Percentiles rank a stretch among this genome's conserved stretches.
These are phyloP conservation scores for Malus hybrid DNA, from an alignment of 331 rosid species.

Conservation along the genomic window DNA sequence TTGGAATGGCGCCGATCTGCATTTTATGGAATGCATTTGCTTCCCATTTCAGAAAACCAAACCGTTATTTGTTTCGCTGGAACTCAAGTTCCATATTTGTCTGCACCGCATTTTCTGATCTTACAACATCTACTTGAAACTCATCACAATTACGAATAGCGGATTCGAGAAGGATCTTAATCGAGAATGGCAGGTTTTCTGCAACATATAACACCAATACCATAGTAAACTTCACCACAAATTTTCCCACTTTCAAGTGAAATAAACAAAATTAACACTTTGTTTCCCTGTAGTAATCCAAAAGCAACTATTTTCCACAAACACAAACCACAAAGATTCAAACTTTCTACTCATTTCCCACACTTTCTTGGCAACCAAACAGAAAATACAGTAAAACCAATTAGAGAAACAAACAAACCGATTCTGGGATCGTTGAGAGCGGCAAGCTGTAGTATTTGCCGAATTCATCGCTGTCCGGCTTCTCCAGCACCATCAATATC, in stretches of 20 bases:
- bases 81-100: conserved; percentile 80
- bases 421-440: conserved; percentile 67
- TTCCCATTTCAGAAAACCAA: conserved; percentile 88
- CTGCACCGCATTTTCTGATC: conserved; percentile 80
- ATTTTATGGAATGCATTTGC: conserved; percentile 70
- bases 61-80: conserved; percentile 64
- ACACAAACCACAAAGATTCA: not conserved
- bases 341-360: conserved; percentile 1
- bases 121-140: conserved; percentile 82
- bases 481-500: conserved; percentile 55
- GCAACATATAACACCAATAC: conserved; percentile 15
- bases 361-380: not conserved
- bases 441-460: conserved; percentile 75
- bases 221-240: conserved; percentile 12
- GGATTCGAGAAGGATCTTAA: conserved; percentile 77
- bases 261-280: not conserved
- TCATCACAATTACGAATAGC: conserved; percentile 85
- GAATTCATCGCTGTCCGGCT: conserved; percentile 60
- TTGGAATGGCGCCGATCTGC: conserved; percentile 9
- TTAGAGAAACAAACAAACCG: conserved; percentile 27
- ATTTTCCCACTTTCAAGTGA: not conserved
- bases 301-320: not conserved
- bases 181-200: conserved; percentile 75
- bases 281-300: not conserved
- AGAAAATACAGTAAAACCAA: not conserved